Percentiles rank a stretch among this genome's conserved stretches.
Evolutionary conservation across 805 yeast genomes (phyloP).

Genomic region (Komagataella ulmi): DNA sequence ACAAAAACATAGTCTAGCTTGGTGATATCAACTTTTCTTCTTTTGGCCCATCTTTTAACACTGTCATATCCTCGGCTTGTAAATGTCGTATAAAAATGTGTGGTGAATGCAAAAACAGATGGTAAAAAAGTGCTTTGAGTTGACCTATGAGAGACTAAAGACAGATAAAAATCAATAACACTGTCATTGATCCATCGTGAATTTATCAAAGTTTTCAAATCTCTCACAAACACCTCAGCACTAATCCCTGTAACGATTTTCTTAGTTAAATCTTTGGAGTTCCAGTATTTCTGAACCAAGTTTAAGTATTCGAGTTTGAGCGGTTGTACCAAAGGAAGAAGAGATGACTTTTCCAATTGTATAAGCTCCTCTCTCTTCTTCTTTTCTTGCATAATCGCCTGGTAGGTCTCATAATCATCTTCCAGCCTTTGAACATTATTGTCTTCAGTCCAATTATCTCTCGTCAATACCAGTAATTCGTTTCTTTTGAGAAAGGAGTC

Average conservation of each 20-base stretch:
- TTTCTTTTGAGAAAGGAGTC: neutral
- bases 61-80: conserved; percentile 62
- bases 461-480: neutral
- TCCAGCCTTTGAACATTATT: conserved; percentile 7
- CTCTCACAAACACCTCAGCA: conserved; percentile 54
- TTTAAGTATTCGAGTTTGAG: conserved; percentile 17
- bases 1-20: conserved; percentile 55
- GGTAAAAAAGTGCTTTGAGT: conserved; percentile 17
- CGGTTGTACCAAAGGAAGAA: conserved; percentile 17
- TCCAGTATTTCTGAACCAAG: conserved; percentile 22
- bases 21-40: conserved; percentile 55
- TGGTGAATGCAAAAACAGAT: conserved; percentile 59
- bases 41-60: conserved; percentile 77
- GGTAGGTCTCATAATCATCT: conserved; percentile 27
- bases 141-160: conserved; percentile 32
- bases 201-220: conserved; percentile 57
- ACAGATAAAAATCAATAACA: conserved; percentile 72
- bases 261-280: conserved; percentile 10
- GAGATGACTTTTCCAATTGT: conserved; percentile 21
- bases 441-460: neutral
- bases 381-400: conserved; percentile 28
- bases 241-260: conserved; percentile 21
- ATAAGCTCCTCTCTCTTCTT: conserved; percentile 20
- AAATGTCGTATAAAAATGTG: conserved; percentile 75
- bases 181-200: conserved; percentile 85